Evolutionary conservation across 1,139 yeast species (phyloP), one percentile per base, ranked within the genome.

Genomic region (Lodderomyces theae): DNA sequence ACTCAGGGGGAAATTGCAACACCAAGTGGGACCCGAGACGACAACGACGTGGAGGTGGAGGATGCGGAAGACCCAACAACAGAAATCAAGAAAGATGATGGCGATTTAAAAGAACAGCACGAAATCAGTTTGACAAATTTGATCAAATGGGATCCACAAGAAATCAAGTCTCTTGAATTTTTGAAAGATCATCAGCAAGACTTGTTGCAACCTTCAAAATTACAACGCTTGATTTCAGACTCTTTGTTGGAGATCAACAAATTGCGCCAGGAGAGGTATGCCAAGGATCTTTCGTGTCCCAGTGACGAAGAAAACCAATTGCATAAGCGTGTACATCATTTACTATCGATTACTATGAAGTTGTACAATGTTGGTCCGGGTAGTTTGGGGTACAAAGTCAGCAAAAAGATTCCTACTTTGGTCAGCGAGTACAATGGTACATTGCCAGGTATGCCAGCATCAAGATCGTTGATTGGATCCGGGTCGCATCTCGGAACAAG

Each of bases 361-460:
- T 45, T 56, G n/a, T 50, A 61, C 47, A 56, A 62, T 16, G 45
- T 67, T 7, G 44, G 50, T 5, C 64, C 67, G 7, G 51, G 52
- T 13, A 54, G 56, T 15, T 52, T 76, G 26, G 64, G 75, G 10
- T 48, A 60, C 30, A 54, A 58, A 34, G 58, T 69, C 41, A 69
- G 73, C 49, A 58, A 67, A 37, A 71, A 63, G 41, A 53, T 89
- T 34, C 95, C 96, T 0, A 84, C 86, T 1, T 69, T 86, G 43
- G 79, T 81, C 54, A 77, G 82, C 15, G 87, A 84, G 51, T 89
- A 86, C 54, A 69, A 77, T 34, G 97, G 97, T 41, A 75, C 85
- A 1, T 72, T 89, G 53, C 97, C 96, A 1, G 88, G 88, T 0
- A 74, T 42, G 44, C 64, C 61, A 4, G 57, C 56, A 3, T 48